Conservation (phyloP, 176 grass and related monocot genomes). For the Carex scoparia region DNA sequence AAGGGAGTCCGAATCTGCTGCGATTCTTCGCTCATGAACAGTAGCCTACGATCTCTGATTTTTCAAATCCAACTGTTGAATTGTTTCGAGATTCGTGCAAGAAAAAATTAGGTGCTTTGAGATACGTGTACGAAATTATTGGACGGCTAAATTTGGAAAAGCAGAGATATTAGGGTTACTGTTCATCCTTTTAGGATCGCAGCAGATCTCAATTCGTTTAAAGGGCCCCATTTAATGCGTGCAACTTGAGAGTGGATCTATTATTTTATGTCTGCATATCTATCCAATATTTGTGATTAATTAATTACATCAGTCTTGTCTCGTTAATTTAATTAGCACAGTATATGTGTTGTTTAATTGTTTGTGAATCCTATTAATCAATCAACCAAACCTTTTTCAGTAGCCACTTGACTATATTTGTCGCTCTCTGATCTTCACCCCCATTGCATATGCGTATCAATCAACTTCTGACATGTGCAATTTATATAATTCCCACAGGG, state of each 20-base stretch:
- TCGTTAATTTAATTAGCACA: neutral
- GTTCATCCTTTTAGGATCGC: no score
- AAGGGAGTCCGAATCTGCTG: no score
- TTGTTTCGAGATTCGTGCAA: no score
- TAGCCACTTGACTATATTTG: neutral
- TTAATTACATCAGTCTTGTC: neutral
- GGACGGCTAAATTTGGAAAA: no score
- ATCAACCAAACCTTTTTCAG: neutral
- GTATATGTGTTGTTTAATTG: neutral
- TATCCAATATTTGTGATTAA: neutral
- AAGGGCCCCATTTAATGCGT: neutral
- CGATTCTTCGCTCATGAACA: no score
- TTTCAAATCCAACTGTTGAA: no score
- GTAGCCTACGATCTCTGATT: no score
- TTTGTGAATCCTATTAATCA: neutral
- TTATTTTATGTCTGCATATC: conserved; percentile 3
- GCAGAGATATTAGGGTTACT: no score
- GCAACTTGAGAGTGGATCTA: conserved; percentile 10
- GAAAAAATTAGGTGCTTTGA: no score
- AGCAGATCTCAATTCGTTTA: no score
- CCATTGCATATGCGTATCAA: conserved; percentile 4
- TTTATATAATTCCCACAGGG: neutral
- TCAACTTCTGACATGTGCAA: neutral
- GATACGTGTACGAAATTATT: no score
- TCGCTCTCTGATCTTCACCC: neutral